A percentile compares a stretch with the other conserved stretches of the same genome.
phyloP scores from a whole-genome alignment of 2,329 filamentous ascomycete species.

The Cladosporium cucumerinum region DNA sequence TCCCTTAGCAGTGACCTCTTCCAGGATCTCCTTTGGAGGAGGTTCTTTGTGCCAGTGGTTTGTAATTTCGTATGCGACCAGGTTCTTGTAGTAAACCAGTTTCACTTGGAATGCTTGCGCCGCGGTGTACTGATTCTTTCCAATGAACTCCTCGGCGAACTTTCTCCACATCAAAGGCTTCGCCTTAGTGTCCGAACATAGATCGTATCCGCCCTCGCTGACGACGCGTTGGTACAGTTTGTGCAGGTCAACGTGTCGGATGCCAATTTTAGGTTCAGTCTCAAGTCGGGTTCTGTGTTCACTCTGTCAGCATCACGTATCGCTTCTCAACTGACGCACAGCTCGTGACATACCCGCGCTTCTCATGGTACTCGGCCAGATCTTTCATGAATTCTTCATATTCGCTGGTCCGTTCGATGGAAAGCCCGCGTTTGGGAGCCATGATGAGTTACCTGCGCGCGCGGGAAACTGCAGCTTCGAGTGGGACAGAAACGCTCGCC shows the following conservation, averaged over 20 bases:
- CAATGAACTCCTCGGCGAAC: conserved; percentile 71
- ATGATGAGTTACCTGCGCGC: conserved; percentile 29
- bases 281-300: conserved; percentile 65
- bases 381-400: conserved; percentile 76
- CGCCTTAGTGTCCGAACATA: conserved; percentile 63
- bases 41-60: conserved; percentile 75
- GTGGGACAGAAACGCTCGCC: not conserved
- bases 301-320: conserved; percentile 15
- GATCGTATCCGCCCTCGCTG: conserved; percentile 79
- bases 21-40: conserved; percentile 82
- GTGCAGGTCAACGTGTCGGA: conserved; percentile 70
- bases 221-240: conserved; percentile 76
- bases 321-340: not conserved
- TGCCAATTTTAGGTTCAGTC: conserved; percentile 75
- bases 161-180: conserved; percentile 82
- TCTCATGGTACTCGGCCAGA: conserved; percentile 69
- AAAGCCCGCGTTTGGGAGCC: conserved; percentile 46
- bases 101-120: conserved; percentile 86
- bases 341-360: conserved; percentile 59
- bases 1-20: conserved; percentile 75
- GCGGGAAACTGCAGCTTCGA: not conserved
- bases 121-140: conserved; percentile 70
- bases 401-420: conserved; percentile 55
- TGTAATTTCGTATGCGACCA: conserved; percentile 79
- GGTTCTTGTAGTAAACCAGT: conserved; percentile 83